Base-by-base conservation (phyloP, 1,284 basidiomycete species). In the Cryptococcus hybrid region DNA sequence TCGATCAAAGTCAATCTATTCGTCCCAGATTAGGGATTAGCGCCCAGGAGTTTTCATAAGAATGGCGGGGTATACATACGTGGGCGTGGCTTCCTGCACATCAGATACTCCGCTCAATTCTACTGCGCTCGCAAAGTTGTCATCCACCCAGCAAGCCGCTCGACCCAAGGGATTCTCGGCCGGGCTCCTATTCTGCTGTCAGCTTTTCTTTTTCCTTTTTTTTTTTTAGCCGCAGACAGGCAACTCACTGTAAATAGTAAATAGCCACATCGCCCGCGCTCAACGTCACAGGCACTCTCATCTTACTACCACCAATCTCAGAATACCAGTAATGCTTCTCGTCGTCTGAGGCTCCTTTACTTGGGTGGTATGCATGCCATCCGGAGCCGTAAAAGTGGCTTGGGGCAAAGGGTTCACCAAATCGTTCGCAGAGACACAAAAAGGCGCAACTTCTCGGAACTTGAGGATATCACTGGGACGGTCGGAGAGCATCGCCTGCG, bases 371-470 rank as follows among this genome's bases (percentile, higher is more conserved):
- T 1, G 85, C 84, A 56, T 83, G 81, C 92, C 93, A 97, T 3
- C 93, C 93, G 0, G 88, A 88, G 36, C 92, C 93, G 60, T 87
- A 88, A 78, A 97, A 96, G 64, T 94, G 80, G 39, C 88, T 89
- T 0, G 87, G 85, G 93, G 92, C 0, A 97, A 82, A 1, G 93
- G 93, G 79, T 96, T 96, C 75, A 96, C 89, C 47, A 97, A 82
- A 76, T 96, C 92, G 77, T 95, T 95, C 37, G 93, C 93, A 15
- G 86, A 88, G 1, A 90, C 91, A 76, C 93, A 97, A 79, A 91
- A 7, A 18, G 93, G 93, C 47, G 84, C 82, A 56, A 93, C 85
- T 74, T 96, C 93, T 70, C 89, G 84, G 75, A 88, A 92, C 13
- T 82, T 77, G 2, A 82, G 53, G 67, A 81, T 65, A 64, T 84